A percentile compares a stretch with the other conserved stretches of the same genome.
Evolutionary conservation across 2,329 filamentous ascomycete species (phyloP).

Genomic region (Exophiala sp.): DNA sequence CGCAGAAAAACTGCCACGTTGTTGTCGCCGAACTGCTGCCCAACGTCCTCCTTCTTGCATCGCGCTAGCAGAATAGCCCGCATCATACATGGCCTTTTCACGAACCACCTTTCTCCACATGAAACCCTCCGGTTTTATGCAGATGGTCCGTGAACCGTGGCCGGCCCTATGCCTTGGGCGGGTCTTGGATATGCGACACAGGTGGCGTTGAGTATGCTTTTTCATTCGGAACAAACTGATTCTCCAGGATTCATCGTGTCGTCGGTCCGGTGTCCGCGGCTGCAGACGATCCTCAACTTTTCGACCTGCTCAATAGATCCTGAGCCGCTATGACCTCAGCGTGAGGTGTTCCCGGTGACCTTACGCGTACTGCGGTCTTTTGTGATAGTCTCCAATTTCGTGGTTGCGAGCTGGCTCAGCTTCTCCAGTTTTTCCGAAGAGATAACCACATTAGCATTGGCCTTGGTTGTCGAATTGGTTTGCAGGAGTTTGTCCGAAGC

Average conservation of each 20-base stretch:
- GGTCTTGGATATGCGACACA: slow-evolving; percentile 3
- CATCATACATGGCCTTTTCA: slow-evolving; percentile 16
- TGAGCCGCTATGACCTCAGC: slow-evolving; percentile 42
- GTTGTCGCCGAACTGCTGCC: slow-evolving; percentile 20
- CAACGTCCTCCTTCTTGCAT: slow-evolving; percentile 16
- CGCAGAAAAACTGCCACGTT: slow-evolving; percentile 25
- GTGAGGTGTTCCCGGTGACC: slow-evolving; percentile 34
- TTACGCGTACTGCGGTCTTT: slow-evolving; percentile 33
- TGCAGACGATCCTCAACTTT: slow-evolving; percentile 11
- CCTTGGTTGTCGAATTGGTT: slow-evolving; percentile 14
- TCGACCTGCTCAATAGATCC: slow-evolving; percentile 36
- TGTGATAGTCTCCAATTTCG: slow-evolving; percentile 37
- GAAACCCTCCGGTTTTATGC: slow-evolving; percentile 12
- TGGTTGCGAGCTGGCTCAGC: slow-evolving; percentile 37
- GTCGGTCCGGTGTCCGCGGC: background rate
- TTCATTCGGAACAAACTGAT: slow-evolving; percentile 2
- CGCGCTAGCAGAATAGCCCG: slow-evolving; percentile 18
- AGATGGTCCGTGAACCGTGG: slow-evolving; percentile 12
- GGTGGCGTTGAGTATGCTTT: slow-evolving; percentile 8
- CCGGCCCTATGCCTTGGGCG: background rate
- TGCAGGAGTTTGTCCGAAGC: slow-evolving; percentile 24
- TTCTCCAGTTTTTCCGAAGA: slow-evolving; percentile 28
- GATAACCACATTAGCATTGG: slow-evolving; percentile 5
- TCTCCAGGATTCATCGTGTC: background rate
- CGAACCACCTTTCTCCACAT: slow-evolving; percentile 17